Evolutionary conservation across 805 yeast species (phyloP).

Genomic region (Wickerhamiella domercqiae): DNA sequence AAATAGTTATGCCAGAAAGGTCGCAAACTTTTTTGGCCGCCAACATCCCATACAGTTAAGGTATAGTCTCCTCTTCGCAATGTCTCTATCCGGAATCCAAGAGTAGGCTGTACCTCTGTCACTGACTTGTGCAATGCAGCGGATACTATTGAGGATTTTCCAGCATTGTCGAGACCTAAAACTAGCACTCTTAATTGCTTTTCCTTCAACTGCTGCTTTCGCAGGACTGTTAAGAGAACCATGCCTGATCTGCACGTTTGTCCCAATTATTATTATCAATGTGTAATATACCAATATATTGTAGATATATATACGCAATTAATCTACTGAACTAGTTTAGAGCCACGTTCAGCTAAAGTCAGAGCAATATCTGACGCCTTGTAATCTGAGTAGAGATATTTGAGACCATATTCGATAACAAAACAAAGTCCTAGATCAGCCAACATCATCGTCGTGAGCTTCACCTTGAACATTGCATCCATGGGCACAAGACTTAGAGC

Average conservation of each 20-base stretch:
- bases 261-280: too few species aligned
- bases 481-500: conserved; percentile 85
- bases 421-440: conserved; percentile 65
- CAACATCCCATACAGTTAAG: conserved; percentile 53
- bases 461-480: conserved; percentile 54
- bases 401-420: conserved; percentile 66
- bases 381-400: conserved; percentile 75
- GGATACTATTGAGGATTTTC: conserved; percentile 74
- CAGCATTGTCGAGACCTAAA: conserved; percentile 81
- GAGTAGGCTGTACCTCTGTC: conserved; percentile 59
- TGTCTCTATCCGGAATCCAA: conserved; percentile 75
- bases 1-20: conserved; percentile 91
- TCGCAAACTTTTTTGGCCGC: conserved; percentile 73
- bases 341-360: conserved; percentile 20
- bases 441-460: conserved; percentile 57
- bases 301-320: too few species aligned
- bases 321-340: conserved; percentile 7
- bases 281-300: too few species aligned
- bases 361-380: conserved; percentile 82
- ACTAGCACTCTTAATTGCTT: conserved; percentile 58
- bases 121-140: conserved; percentile 36
- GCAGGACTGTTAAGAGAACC: conserved; percentile 70
- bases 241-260: too few species aligned
- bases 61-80: conserved; percentile 23
- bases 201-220: conserved; percentile 71